Evolutionary conservation across 2,329 filamentous ascomycete species (phyloP), one percentile per base, ranked within the genome.

Genomic region (Alternaria viburni): DNA sequence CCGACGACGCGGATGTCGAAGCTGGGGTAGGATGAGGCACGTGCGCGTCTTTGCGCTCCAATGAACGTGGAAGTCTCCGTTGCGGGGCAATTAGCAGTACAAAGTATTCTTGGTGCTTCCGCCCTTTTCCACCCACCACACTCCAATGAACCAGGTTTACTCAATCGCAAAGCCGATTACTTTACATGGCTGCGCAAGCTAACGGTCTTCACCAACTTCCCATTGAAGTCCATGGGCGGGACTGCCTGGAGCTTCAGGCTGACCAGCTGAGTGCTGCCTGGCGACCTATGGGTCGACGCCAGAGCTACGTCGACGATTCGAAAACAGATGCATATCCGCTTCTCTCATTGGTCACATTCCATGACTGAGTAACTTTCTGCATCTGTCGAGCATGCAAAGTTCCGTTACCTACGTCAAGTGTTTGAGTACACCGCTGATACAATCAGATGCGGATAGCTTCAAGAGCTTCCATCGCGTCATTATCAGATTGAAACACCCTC

Each of bases 251-350:
- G 51, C 36, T 58, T 61, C 54, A 62, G 62, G 72, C 73, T 76
- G 71, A 75, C 69, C 63, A 70, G 70, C 72, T 72, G 68, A 74
- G 61, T 64, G 62, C 56, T 64, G 61, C 65, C 62, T 67, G 59
- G 59, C 41, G 21, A 52, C 36, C 56, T 67, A 55, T 60, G 52
- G 45, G 23, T 58, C 26, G 50, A 62, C 57, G 62, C 49, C 28
- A 41, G 30, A 57, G 54, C 54, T 50, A 46, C 51, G 44, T 54
- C 46, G 50, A 51, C 23, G 58, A 51, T 55, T 58, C 44, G 41
- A 43, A 36, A 41, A 32, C 21, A 54, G 47, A 11, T 45, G 10
- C 49, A 26, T 25, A 28, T 59, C n/a, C 30, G 30, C 30, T 58
- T 36, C 25, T 51, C n/a, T 47, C 28, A 55, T 59, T 46, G 41